Evolutionary conservation across 2,329 filamentous ascomycete genomes (phyloP).

Genomic region (Escovopsis weberi): DNA sequence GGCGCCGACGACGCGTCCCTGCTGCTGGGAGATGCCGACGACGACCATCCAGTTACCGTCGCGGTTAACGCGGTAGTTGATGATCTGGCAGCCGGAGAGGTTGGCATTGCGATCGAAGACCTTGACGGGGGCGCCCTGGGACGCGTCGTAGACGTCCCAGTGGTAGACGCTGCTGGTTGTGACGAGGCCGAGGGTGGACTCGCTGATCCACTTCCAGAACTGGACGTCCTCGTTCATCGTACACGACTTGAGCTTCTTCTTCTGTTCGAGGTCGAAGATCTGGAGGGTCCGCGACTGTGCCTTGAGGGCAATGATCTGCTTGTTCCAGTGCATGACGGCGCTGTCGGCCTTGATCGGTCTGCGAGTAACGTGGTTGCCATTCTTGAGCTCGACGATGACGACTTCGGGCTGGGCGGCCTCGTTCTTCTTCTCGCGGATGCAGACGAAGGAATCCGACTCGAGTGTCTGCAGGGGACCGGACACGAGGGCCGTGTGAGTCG

Average conservation of each 20-base stretch:
- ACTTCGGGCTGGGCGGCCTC: slow-evolving; percentile 79
- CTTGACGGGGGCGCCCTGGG: slow-evolving; percentile 69
- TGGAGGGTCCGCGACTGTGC: slow-evolving; percentile 88
- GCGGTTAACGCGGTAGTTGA: slow-evolving; percentile 94
- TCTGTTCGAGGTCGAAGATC: slow-evolving; percentile 88
- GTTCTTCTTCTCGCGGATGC: slow-evolving; percentile 85
- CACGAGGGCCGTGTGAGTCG: slow-evolving; percentile 1
- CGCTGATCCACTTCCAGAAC: slow-evolving; percentile 99
- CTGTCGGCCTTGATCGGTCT: slow-evolving; percentile 97
- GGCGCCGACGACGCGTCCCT: slow-evolving; percentile 83
- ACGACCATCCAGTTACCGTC: slow-evolving; percentile 98
- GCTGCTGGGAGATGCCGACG: slow-evolving; percentile 86
- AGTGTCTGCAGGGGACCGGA: slow-evolving; percentile 53
- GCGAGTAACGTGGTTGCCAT: slow-evolving; percentile 87
- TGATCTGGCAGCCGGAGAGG: slow-evolving; percentile 86
- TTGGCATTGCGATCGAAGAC: slow-evolving; percentile 91
- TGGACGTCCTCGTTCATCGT: slow-evolving; percentile 95
- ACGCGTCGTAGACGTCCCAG: slow-evolving; percentile 88
- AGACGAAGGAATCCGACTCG: slow-evolving; percentile 94
- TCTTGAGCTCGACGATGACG: slow-evolving; percentile 95
- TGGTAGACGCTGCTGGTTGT: slow-evolving; percentile 88
- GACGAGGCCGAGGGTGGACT: slow-evolving; percentile 74
- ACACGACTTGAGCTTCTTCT: slow-evolving; percentile 91
- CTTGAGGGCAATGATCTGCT: slow-evolving; percentile 92
- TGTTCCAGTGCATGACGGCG: slow-evolving; percentile 98